Evolutionary conservation across 768 basidiomycete genomes (phyloP).

Genomic region (Rhodosporidiobolus odoratus): DNA sequence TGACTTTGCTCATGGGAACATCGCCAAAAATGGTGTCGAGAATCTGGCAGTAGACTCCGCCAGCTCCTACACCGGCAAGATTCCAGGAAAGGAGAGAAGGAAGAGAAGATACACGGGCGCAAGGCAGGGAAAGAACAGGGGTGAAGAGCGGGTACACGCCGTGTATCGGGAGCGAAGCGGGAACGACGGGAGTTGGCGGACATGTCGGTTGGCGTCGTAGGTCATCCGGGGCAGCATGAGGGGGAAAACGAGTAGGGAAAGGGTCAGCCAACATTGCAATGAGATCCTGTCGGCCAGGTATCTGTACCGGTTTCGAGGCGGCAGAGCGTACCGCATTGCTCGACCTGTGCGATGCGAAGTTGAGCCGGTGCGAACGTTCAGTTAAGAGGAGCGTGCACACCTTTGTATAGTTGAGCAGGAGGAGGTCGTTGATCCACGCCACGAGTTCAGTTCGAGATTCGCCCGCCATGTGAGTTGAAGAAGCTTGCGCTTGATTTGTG

Average conservation of each 20-base stretch:
- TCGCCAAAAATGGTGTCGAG: conserved; percentile 88
- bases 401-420: conserved; percentile 85
- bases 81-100: neutral
- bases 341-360: conserved; percentile 13
- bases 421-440: conserved; percentile 87
- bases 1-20: conserved; percentile 53
- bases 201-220: too few species aligned
- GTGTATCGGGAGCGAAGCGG: neutral
- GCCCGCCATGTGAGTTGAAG: conserved; percentile 14
- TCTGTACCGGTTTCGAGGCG: neutral
- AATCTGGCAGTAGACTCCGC: conserved; percentile 90
- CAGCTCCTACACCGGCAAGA: conserved; percentile 54
- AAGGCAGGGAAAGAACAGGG: neutral
- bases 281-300: neutral
- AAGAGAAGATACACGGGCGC: neutral
- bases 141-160: neutral
- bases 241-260: neutral
- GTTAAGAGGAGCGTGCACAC: conserved; percentile 49
- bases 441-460: conserved; percentile 64
- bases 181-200: neutral
- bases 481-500: neutral
- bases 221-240: neutral
- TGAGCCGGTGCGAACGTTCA: neutral
- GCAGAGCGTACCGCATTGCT: conserved; percentile 34
- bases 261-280: conserved; percentile 2